Evolutionary conservation across 768 basidiomycete species (phyloP), one percentile per base, ranked within the genome.

Genomic region (Erythrobasidium yunnanense): DNA sequence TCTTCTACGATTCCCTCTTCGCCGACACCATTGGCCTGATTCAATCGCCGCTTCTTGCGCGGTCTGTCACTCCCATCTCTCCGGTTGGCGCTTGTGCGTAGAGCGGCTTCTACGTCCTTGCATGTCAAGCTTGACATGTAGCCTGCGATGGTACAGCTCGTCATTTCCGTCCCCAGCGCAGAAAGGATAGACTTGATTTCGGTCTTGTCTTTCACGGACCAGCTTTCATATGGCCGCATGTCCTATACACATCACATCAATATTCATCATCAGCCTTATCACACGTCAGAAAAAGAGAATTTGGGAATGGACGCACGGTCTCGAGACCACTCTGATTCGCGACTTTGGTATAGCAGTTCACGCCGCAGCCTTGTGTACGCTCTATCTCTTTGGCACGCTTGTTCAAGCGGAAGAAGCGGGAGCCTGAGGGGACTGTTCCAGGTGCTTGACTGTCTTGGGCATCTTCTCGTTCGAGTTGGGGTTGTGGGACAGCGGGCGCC

Each of bases 131-230:
- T 18, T n/a, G 22, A 23, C 34, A 63, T 29, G 49, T 50, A 63
- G 18, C 60, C 49, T 25, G 60, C 60, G 13, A 63, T 32, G 17
- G 49, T 29, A 38, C 60, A 63, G 49, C 60, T 63, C 2, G 47
- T 23, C 7, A 49, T 38, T 17, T 22, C 6, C 7, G 33, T 49
- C 47, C 60, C 60, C 20, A 51, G 13, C n/a, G 60, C 45, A 47
- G 56, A 27, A 2, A 58, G 34, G 5, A 58, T 45, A 7, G 38
- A 42, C 29, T 33, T 5, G 4, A 42, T 17, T 25, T 58, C 56
- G 2, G n/a, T 6, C 18, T 47, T 58, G 38, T 58, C 56, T 2
- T 5, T 15, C 11, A 22, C 22, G 22, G 6, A 45, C 56, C 56
- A 58, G 4, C 13, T 4, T 4, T 7, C 3, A 20, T 8, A 46